Conservation (phyloP, 495 filamentous ascomycete species). For the Xylaria flabelliformis region DNA sequence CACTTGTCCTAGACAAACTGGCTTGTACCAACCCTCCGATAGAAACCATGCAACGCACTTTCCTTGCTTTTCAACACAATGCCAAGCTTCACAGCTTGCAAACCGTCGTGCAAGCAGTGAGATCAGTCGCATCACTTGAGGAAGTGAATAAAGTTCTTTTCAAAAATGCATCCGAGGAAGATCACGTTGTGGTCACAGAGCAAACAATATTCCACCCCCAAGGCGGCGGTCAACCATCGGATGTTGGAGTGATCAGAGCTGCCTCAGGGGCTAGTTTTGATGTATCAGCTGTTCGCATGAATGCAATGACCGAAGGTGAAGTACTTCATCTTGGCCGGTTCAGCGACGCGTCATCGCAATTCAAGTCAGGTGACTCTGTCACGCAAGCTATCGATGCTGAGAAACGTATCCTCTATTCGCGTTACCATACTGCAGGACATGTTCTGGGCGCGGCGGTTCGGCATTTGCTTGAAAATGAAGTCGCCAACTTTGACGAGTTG, state of each 20-base stretch:
- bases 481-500: constrained; percentile 60
- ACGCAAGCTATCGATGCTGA: constrained; percentile 59
- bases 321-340: constrained; percentile 67
- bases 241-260: constrained; percentile 59
- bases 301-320: constrained; percentile 49
- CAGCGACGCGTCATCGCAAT: constrained; percentile 30
- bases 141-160: constrained; percentile 56
- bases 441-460: constrained; percentile 64
- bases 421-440: constrained; percentile 70
- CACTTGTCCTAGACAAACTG: background rate
- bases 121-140: constrained; percentile 52
- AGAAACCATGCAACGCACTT: constrained; percentile 48
- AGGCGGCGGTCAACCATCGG: constrained; percentile 70
- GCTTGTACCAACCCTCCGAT: background rate
- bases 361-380: constrained; percentile 48
- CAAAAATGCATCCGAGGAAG: constrained; percentile 53
- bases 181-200: constrained; percentile 61
- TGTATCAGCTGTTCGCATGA: constrained; percentile 59
- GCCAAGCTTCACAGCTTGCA: constrained; percentile 53
- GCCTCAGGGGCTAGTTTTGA: constrained; percentile 45
- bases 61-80: constrained; percentile 62
- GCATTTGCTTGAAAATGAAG: constrained; percentile 56
- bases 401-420: constrained; percentile 62
- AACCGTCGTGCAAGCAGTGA: constrained; percentile 52
- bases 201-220: constrained; percentile 72